Percentiles rank a stretch among this genome's conserved stretches.
phyloP scores from a whole-genome alignment of 257 asterid species.

The Nicotiana tabacum region DNA sequence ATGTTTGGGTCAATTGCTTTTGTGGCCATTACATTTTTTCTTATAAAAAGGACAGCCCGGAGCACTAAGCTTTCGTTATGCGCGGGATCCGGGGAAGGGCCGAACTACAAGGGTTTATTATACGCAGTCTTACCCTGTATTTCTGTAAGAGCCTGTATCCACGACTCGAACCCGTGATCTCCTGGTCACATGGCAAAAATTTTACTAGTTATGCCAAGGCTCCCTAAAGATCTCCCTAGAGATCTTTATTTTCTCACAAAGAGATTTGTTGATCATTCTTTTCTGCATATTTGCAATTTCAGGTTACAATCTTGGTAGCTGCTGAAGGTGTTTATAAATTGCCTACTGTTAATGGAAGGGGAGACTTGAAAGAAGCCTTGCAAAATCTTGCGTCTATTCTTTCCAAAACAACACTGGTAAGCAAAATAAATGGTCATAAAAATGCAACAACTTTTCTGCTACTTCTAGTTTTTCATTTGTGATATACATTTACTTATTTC shows the following conservation, averaged over 20 bases:
- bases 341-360: constrained; percentile 64
- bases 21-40: no score
- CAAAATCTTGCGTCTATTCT: constrained; percentile 85
- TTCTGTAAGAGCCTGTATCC: no score
- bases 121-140: no score
- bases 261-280: neutral
- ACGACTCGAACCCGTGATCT: no score
- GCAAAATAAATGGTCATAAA: neutral
- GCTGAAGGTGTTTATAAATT: constrained; percentile 72
- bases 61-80: no score
- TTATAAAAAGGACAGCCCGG: no score
- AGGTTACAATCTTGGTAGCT: constrained; percentile 92
- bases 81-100: no score
- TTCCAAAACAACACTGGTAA: constrained; percentile 67
- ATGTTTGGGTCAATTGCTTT: neutral
- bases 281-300: constrained; percentile 10
- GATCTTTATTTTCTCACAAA: no score
- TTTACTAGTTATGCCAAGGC: no score
- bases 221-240: no score
- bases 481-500: constrained; percentile 9
- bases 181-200: no score
- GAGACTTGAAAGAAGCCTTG: constrained; percentile 77
- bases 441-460: neutral
- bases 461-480: constrained; percentile 5
- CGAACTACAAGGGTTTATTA: no score